Percentiles rank a stretch among this genome's conserved stretches.
Evolutionary conservation across 768 basidiomycete genomes (phyloP).

Genomic region (Boletus vinaceobasis): DNA sequence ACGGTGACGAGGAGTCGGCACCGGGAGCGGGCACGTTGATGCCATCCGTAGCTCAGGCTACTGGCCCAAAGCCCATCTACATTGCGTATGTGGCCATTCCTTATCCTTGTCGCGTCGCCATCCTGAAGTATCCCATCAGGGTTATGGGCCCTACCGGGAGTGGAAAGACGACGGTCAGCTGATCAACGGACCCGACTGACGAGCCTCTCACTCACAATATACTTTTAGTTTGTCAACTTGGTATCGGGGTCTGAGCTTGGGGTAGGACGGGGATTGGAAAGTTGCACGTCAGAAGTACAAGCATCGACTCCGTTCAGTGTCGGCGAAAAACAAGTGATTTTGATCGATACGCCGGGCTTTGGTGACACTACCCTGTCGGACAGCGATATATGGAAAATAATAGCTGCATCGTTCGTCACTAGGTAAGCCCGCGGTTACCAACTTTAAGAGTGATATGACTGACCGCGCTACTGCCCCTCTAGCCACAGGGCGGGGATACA

Average conservation of each 20-base stretch:
- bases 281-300: slow-evolving; percentile 33
- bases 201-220: neutral
- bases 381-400: slow-evolving; percentile 47
- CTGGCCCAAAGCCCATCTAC: slow-evolving; percentile 18
- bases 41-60: neutral
- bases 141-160: slow-evolving; percentile 31
- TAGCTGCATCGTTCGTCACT: slow-evolving; percentile 37
- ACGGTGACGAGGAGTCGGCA: slow-evolving; percentile 17
- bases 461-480: neutral
- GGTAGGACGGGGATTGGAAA: slow-evolving; percentile 33
- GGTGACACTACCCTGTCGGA: slow-evolving; percentile 51
- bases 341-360: slow-evolving; percentile 65
- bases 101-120: neutral
- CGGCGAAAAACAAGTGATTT: slow-evolving; percentile 35
- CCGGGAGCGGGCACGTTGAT: neutral
- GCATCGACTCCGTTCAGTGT: slow-evolving; percentile 22
- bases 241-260: slow-evolving; percentile 27
- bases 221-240: slow-evolving; percentile 34
- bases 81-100: slow-evolving; percentile 23
- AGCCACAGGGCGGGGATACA: slow-evolving; percentile 28
- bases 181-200: neutral
- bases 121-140: slow-evolving; percentile 18
- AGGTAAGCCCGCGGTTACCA: slow-evolving; percentile 12
- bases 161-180: slow-evolving; percentile 31
- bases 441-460: neutral